Base-by-base conservation (phyloP, 805 yeast species). In the Maudiozyma serrabonitensis region DNA sequence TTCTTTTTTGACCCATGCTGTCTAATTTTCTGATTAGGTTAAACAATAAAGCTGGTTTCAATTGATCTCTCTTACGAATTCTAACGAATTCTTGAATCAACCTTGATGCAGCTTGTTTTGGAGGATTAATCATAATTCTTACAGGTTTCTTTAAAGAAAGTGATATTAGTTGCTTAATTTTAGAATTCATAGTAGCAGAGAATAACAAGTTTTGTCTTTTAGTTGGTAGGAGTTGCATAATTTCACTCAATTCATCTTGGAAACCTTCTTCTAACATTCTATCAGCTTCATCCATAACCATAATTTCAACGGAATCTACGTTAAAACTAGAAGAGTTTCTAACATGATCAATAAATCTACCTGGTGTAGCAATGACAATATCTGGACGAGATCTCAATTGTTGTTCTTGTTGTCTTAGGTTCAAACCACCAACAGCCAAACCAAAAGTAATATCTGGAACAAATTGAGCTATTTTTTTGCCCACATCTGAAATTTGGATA, bases 191-290 rank as follows among this genome's bases (percentile, higher is more conserved):
- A 8, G 99, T 93, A 43, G 99, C 99, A 35, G 99, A 93, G 61
- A 90, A 93, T 58, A 93, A 72, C 72, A 93, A 70, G 0, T 97
- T 91, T 70, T 93, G 99, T 67, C 98, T 81, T 69, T 87, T 87
- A 46, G 82, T 78, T 28, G 99, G 99, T 55, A 95, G 74, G 48
- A 91, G 73, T 13, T 85, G 77, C 68, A 93, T 76, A 52, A 93
- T 91, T 66, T 93, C 99, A 18, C 88, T 84, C 56, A 93, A 74
- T 69, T 93, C 99, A 47, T 82, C 87, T 69, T 90, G 96, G 79
- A 93, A 93, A 63, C 99, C 99, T 70, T 93, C 99, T 66, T 93
- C 99, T 58, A 93, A 76, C 98, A 93, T 93, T 73, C 99, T 82
- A 75, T 93, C 99, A 52, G 99, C 99, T 73, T 93, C 99, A 73